phyloP scores from a whole-genome alignment of 345 rosid species.

The Mercurialis annua region DNA sequence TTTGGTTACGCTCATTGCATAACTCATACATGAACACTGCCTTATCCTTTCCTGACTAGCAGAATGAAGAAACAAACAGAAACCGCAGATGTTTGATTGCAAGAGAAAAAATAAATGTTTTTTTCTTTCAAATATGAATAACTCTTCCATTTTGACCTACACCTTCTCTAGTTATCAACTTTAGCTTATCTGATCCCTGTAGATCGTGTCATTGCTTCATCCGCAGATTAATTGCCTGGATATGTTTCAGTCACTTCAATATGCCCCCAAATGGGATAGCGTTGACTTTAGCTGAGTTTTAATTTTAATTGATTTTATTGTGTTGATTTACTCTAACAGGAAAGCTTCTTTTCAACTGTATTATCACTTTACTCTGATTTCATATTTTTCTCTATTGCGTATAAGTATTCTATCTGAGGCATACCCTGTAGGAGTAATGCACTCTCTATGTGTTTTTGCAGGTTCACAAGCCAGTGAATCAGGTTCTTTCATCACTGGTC shows the following conservation, averaged over 20 bases:
- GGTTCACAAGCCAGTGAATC: constrained; percentile 87
- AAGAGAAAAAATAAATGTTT: background rate
- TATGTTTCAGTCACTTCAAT: background rate
- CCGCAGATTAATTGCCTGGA: background rate
- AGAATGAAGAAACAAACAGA: background rate
- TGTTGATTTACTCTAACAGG: background rate
- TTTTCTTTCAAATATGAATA: background rate
- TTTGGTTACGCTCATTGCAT: background rate
- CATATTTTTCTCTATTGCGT: too few relatives aligned
- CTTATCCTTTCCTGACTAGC: background rate
- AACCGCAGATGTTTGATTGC: background rate
- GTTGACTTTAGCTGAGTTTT: background rate
- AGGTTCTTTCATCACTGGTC: constrained; percentile 83
- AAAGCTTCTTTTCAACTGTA: constrained; percentile 1
- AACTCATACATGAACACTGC: background rate
- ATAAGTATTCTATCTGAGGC: background rate
- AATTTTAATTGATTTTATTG: background rate
- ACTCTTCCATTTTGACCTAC: background rate
- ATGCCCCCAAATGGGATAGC: background rate
- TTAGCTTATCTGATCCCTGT: background rate
- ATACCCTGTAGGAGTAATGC: constrained; percentile 16
- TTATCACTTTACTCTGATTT: too few relatives aligned
- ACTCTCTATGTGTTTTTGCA: constrained; percentile 26
- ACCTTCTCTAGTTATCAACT: background rate
- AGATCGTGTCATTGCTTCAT: constrained; percentile 2